Evolutionary conservation across 768 basidiomycete species (phyloP), one percentile per base, ranked within the genome.

Genomic region (Kondoa subrosea): DNA sequence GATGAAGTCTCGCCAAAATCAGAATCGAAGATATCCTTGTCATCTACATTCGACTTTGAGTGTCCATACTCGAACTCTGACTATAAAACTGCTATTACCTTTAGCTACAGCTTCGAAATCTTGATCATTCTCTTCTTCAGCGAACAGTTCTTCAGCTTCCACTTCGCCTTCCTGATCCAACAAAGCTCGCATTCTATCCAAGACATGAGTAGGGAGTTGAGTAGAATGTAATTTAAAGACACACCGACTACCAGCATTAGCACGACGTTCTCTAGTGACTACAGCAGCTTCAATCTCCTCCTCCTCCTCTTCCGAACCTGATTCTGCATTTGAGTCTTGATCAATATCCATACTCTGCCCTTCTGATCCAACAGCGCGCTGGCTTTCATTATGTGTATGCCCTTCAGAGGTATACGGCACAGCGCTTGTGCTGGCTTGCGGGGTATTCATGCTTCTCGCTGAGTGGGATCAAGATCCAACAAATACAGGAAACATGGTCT

Each of bases 1-100:
- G 68, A 68, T 68, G 90, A 89, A 0, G 89, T 90, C 71, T 86
- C 87, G 70, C 84, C 87, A 73, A 91, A 91, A 75, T 91, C 89
- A 12, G 86, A 87, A 71, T 82, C 88, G 68, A 89, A 88, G 4
- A 85, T 75, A 73, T 90, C 88, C 71, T 87, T 84, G 75, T 91
- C 89, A 64, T 87, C 89, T 88, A 73, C 60, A 15, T 50, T n/a
- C 16, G 33, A 4, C 26, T 26, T 29, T 1, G 14, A 1, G 27
- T 8, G 14, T 65, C 1, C 65, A 50, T 64, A 17, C 40, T 16
- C 25, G 29, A n/a, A 30, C 63, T 8, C 14, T 12, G 30, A n/a
- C 32, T n/a, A 34, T 26, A 50, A 61, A 14, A 3, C 34, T 14
- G 3, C 8, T 27, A 72, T 34, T 68, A 85, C 88, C 87, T 74